Percentiles rank a stretch among this genome's conserved stretches.
These are phyloP conservation scores for Penicillium flavigenum DNA, from an alignment of 495 filamentous ascomycete species.

Conservation along the genomic window DNA sequence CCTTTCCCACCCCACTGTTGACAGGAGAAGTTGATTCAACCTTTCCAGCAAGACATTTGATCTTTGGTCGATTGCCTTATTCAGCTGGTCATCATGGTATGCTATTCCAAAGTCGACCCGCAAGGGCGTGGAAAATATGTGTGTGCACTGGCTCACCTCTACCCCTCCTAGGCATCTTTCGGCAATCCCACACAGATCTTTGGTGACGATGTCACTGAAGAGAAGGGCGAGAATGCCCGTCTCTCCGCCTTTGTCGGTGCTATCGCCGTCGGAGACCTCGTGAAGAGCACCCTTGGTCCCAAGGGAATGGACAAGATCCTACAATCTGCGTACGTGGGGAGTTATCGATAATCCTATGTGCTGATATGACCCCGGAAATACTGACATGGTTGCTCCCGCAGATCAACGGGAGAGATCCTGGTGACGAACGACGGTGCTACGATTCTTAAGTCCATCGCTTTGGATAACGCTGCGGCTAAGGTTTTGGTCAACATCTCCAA, in stretches of 20 bases:
- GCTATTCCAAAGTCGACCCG: neutral
- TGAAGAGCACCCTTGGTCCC: conserved; percentile 94
- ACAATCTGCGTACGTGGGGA: conserved; percentile 79
- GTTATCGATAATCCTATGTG: conserved; percentile 17
- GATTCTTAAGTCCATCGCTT: conserved; percentile 96
- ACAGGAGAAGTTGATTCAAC: conserved; percentile 26
- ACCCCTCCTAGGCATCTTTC: conserved; percentile 47
- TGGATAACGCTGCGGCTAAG: conserved; percentile 97
- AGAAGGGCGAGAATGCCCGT: conserved; percentile 99
- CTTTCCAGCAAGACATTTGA: conserved; percentile 26
- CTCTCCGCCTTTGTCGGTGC: conserved; percentile 95
- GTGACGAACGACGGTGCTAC: conserved; percentile 99
- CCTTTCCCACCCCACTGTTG: conserved; percentile 34
- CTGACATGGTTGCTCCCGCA: conserved; percentile 30
- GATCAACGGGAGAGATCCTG: conserved; percentile 94
- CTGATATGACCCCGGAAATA: conserved; percentile 18
- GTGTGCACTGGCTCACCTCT: conserved; percentile 7
- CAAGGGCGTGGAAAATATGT: neutral
- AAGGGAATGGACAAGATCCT: conserved; percentile 99
- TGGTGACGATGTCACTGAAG: conserved; percentile 92
- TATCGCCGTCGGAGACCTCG: conserved; percentile 93
- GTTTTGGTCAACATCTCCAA: conserved; percentile 96
- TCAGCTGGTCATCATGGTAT: conserved; percentile 39
- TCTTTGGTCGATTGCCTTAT: conserved; percentile 26
- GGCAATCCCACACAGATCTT: conserved; percentile 96